phyloP scores from a whole-genome alignment of 1,139 yeast species.

The Saccharomycopsis hybrid region DNA sequence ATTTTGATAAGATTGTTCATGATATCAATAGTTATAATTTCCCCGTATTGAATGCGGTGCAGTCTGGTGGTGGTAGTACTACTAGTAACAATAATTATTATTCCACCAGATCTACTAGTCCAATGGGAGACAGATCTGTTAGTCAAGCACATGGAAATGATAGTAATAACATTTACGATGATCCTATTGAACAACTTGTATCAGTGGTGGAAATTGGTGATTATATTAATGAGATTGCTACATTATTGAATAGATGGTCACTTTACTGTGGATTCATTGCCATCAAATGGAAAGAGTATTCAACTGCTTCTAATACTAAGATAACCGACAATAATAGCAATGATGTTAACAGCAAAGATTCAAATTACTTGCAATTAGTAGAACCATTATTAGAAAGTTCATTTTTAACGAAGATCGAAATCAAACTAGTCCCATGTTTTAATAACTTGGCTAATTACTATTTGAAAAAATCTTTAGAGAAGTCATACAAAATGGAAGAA shows the following conservation, averaged over 20 bases:
- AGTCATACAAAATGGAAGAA: conserved; percentile 75
- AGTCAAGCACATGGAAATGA: conserved; percentile 25
- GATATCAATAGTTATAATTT: conserved; percentile 57
- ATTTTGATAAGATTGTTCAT: conserved; percentile 48
- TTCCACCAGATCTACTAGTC: conserved; percentile 28
- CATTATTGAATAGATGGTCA: conserved; percentile 82
- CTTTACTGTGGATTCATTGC: conserved; percentile 74
- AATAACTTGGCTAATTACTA: conserved; percentile 61
- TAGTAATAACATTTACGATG: conserved; percentile 25
- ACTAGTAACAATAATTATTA: conserved; percentile 16
- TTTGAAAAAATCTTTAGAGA: conserved; percentile 72
- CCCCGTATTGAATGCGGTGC: conserved; percentile 36
- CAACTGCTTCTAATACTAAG: conserved; percentile 23
- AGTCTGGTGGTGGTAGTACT: conserved; percentile 18
- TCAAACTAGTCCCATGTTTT: conserved; percentile 52
- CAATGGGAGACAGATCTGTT: conserved; percentile 26
- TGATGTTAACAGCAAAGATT: too few relatives aligned
- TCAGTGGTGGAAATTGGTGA: conserved; percentile 50
- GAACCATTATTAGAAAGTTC: conserved; percentile 50
- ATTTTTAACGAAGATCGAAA: conserved; percentile 52
- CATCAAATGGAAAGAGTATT: conserved; percentile 50
- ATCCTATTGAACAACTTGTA: conserved; percentile 31
- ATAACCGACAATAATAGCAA: too few relatives aligned
- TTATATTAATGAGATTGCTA: conserved; percentile 60
- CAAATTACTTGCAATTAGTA: background rate